Base-by-base conservation (phyloP, 306 rosid species). In the Cucurbita argyrosperma region DNA sequence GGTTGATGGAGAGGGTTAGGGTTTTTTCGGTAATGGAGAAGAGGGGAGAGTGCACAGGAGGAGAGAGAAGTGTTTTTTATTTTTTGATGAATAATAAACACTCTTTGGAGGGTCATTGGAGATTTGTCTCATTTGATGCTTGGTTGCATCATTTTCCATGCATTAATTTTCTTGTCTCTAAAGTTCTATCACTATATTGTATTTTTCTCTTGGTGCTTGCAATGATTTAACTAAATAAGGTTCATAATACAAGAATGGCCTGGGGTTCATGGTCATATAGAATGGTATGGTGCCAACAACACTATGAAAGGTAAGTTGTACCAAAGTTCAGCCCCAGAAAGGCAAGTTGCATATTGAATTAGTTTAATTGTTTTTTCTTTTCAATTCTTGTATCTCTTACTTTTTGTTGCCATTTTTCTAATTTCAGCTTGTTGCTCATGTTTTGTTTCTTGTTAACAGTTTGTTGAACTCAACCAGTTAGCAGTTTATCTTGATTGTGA, bases 401-500 rank as follows among this genome's bases (percentile, higher is more conserved):
- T 11, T 38, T 2, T 14, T 39, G 53, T 18, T n/a, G 16, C 52
- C 23, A 18, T 55, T 69, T 61, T 35, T 60, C 42, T 49, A 21
- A 69, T 45, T 63, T 15, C 43, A 46, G 51, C 42, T 74, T 42
- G 60, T 60, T 47, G 76, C 74, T 87, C 43, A 80, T 78, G 30
- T 60, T 71, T 51, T 81, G 43, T 69, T 76, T 43, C 70, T 80
- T 40, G 73, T 84, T 78, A 84, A 79, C 91, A 91, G 99, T 85
- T 88, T 38, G 95, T 94, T 76, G 92, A 88, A 73, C 99, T 94
- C 15, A 94, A 86, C 72, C 91, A 79, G 45, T 97, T 94, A 71
- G 99, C 95, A 62, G 83, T 91, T 62, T 94, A 94, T 85, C 84
- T 91, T 62, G 97, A 94, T 83, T 91, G 97, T 67, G 89, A 91